These are phyloP conservation scores for Kurtzmaniella quercitrusa DNA, from an alignment of 1,139 yeast species.

Conservation along the genomic window DNA sequence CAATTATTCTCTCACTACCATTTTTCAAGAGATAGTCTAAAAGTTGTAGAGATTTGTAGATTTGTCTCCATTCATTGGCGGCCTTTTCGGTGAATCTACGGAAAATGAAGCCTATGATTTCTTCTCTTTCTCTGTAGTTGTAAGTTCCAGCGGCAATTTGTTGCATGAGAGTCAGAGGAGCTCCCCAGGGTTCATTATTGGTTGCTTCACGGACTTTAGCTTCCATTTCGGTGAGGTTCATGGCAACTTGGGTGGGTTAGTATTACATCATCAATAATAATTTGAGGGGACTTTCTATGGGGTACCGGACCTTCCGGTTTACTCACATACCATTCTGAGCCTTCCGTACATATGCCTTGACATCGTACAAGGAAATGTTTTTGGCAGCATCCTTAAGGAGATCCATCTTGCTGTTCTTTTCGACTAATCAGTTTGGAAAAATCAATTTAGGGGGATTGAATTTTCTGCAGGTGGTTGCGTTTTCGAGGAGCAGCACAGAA, in stretches of 20 bases:
- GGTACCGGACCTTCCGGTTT: background rate
- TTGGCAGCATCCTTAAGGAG: constrained; percentile 67
- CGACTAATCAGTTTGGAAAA: background rate
- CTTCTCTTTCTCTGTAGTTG: constrained; percentile 78
- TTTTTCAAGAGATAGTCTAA: constrained; percentile 87
- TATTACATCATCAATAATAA: too few species aligned
- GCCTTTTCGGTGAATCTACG: constrained; percentile 90
- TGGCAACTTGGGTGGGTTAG: constrained; percentile 52
- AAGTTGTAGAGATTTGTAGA: constrained; percentile 87
- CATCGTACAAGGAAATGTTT: constrained; percentile 87
- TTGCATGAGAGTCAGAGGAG: constrained; percentile 85
- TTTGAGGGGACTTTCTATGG: too few species aligned
- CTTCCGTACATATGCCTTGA: constrained; percentile 94
- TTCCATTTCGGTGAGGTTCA: constrained; percentile 93
- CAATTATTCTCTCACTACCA: constrained; percentile 93
- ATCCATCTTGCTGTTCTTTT: constrained; percentile 41
- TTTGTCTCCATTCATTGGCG: constrained; percentile 97
- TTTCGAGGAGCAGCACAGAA: background rate
- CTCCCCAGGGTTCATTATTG: constrained; percentile 99
- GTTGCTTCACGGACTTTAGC: constrained; percentile 97
- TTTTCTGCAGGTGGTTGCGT: background rate
- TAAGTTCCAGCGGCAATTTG: constrained; percentile 95
- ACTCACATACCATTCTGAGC: constrained; percentile 76
- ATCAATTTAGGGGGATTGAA: constrained; percentile 1
- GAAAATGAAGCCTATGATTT: constrained; percentile 65